These are phyloP conservation scores for Diddensiella santjacobensis DNA, from an alignment of 805 yeast species.

Conservation along the genomic window DNA sequence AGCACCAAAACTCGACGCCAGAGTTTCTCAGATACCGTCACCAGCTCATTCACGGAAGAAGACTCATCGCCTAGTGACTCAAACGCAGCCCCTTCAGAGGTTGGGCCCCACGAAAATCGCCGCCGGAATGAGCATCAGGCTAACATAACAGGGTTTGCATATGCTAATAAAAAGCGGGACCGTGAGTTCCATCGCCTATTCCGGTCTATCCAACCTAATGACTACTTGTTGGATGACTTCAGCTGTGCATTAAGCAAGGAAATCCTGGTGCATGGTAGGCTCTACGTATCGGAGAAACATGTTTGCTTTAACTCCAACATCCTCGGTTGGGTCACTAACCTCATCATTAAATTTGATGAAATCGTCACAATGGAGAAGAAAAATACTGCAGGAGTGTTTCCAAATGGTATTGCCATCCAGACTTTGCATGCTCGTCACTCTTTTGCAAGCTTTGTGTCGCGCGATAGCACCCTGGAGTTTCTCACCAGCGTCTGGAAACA, in stretches of 20 bases:
- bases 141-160: conserved; percentile 23
- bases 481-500: conserved; percentile 66
- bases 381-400: conserved; percentile 83
- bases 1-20: background rate
- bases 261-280: conserved; percentile 79
- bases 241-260: conserved; percentile 88
- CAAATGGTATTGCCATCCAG: conserved; percentile 78
- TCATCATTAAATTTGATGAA: conserved; percentile 68
- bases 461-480: conserved; percentile 73
- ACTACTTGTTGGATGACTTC: conserved; percentile 77
- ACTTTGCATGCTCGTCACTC: conserved; percentile 61
- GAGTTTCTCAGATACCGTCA: conserved; percentile 1
- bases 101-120: background rate
- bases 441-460: conserved; percentile 81
- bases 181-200: conserved; percentile 76
- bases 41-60: background rate
- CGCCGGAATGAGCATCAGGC: background rate
- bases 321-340: conserved; percentile 85
- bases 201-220: conserved; percentile 61
- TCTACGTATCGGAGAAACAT: conserved; percentile 73
- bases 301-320: conserved; percentile 84
- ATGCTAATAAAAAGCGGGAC: conserved; percentile 45
- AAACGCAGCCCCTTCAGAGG: background rate
- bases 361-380: conserved; percentile 72
- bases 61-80: background rate